Base-by-base conservation (phyloP, 176 grass and related monocot species). In the Ananas comosus region DNA sequence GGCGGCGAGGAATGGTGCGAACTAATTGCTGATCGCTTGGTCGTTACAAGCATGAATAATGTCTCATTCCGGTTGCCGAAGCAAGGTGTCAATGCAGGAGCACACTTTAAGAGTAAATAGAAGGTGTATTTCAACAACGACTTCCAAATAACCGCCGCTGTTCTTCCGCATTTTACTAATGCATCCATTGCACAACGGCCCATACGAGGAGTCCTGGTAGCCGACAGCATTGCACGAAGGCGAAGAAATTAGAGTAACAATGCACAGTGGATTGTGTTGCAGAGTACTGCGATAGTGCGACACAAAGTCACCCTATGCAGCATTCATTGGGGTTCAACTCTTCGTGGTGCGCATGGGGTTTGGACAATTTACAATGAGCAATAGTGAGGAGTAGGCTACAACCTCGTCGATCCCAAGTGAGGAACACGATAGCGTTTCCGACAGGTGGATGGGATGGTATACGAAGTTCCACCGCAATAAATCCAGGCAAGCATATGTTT, bases 241-340 rank as follows among this genome's bases (percentile, higher is more conserved):
- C 74, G 53, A 56, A 67, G 12, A 50, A 66, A 24, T 68, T 81
- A 51, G 48, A 9, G 71, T 74, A n/a, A 81, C 79, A 69, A 74
- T 10, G 24, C 1, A 63, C 52, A 11, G 79, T 81, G n/a, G 79
- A 74, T 81, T 3, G 48, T 81, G 22, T 49, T 81, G 65, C 79
- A 81, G 71, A 69, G 70, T 49, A 81, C 64, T 12, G 79, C 79
- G 13, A 13, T 69, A 12, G 10, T 50, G 66, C 24, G 66, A 48
- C 16, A 7, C n/a, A 50, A n/a, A 21, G 13, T n/a, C 66, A 68
- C 66, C 42, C 66, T 1, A 22, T 68, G 1, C 66, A 68, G n/a
- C 48, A 25, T 68, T 48, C 66, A 68, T 50, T n/a, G n/a, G 66
- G 66, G 9, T 50, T 50, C 66, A 68, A 68, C 47, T 68, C 33